These are phyloP conservation scores for Salvia miltiorrhiza DNA, from an alignment of 257 asterid species.

Conservation along the genomic window DNA sequence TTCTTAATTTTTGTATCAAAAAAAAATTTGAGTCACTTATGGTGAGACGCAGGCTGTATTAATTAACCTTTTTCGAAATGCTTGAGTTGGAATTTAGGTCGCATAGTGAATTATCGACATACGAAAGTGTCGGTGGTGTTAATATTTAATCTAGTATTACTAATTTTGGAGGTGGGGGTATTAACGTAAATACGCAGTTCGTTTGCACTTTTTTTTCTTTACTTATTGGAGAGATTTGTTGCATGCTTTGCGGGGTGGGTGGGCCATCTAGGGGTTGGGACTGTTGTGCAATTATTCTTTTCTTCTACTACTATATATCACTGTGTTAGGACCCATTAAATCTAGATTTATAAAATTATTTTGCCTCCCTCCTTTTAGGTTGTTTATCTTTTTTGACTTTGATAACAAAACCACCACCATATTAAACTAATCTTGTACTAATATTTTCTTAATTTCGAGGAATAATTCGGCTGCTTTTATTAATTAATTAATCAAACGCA, in stretches of 20 bases:
- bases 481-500: too few relatives aligned
- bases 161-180: neutral
- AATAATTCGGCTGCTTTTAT: neutral
- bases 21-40: too few relatives aligned
- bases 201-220: neutral
- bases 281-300: neutral
- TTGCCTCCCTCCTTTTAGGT: neutral
- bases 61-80: neutral
- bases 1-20: too few relatives aligned
- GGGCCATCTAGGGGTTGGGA: neutral
- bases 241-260: slow-evolving; percentile 34
- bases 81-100: neutral
- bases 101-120: neutral
- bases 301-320: slow-evolving; percentile 16
- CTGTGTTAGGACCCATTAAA: neutral
- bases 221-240: slow-evolving; percentile 35
- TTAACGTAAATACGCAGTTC: neutral
- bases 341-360: too few relatives aligned
- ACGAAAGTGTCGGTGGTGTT: slow-evolving; percentile 36
- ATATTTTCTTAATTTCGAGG: too few relatives aligned
- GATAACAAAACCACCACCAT: neutral
- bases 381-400: neutral
- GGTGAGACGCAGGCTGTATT: too few relatives aligned
- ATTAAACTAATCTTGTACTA: neutral
- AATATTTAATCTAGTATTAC: neutral